Percentiles rank a stretch among this genome's conserved stretches.
Evolutionary conservation across 2,329 filamentous ascomycete species (phyloP).

Genomic region (Hypoxylon sp.): DNA sequence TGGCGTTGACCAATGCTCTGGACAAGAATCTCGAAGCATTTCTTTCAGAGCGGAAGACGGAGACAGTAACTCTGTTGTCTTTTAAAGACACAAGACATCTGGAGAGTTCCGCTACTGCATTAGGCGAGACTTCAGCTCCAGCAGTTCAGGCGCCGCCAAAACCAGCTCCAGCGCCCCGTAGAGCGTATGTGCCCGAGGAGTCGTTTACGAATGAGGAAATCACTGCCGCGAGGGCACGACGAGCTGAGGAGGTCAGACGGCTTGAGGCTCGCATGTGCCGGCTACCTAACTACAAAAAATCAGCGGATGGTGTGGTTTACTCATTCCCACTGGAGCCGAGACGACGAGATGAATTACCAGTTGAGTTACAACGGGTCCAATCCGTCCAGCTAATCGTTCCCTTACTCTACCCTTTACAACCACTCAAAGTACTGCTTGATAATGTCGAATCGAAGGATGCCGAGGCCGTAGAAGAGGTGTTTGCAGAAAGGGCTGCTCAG

Average conservation of each 20-base stretch:
- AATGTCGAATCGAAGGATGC: conserved; percentile 72
- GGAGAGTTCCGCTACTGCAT: conserved; percentile 43
- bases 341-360: conserved; percentile 71
- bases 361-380: conserved; percentile 70
- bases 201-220: conserved; percentile 72
- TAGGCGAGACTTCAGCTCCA: conserved; percentile 34
- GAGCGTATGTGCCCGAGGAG: conserved; percentile 59
- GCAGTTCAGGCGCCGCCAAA: conserved; percentile 22
- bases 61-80: conserved; percentile 77
- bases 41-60: conserved; percentile 76
- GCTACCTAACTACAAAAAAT: conserved; percentile 75
- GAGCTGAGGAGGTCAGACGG: conserved; percentile 76
- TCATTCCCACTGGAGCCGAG: conserved; percentile 77
- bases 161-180: conserved; percentile 39
- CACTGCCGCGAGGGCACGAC: conserved; percentile 70
- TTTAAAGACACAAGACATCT: conserved; percentile 69
- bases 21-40: conserved; percentile 80
- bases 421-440: conserved; percentile 74
- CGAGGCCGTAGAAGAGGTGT: conserved; percentile 73
- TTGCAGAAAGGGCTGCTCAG: conserved; percentile 68
- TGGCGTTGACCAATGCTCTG: conserved; percentile 76
- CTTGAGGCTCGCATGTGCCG: conserved; percentile 81
- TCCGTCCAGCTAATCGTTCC: conserved; percentile 78
- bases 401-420: conserved; percentile 77
- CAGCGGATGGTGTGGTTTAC: conserved; percentile 77